Conservation (phyloP, 2,329 filamentous ascomycete species). For the Shiraia bambusicola region DNA sequence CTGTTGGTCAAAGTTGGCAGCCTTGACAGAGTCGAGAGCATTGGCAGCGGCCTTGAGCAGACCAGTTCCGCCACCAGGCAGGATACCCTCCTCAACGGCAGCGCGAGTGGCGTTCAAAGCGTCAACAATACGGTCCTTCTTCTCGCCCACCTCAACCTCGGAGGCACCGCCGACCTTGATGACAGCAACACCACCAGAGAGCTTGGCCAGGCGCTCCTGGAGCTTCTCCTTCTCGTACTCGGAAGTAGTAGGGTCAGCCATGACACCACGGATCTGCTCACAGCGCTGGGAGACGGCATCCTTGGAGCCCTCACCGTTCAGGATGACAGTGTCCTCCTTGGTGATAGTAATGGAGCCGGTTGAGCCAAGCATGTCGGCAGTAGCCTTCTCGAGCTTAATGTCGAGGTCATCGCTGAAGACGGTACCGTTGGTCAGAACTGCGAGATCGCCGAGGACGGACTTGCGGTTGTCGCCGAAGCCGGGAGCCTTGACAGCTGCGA, state of each 20-base stretch:
- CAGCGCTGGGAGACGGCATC: constrained; percentile 91
- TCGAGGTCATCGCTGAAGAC: constrained; percentile 99
- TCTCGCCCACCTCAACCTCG: constrained; percentile 98
- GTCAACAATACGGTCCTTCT: constrained; percentile 99
- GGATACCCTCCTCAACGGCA: constrained; percentile 97
- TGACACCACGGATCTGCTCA: constrained; percentile 98
- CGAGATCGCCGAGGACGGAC: constrained; percentile 96
- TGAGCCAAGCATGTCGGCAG: constrained; percentile 90
- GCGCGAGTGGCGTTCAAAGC: constrained; percentile 96
- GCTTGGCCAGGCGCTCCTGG: constrained; percentile 98
- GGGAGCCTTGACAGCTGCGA: constrained; percentile 96
- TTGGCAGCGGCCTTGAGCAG: constrained; percentile 95
- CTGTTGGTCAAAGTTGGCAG: constrained; percentile 97
- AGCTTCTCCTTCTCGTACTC: constrained; percentile 99
- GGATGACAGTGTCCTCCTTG: constrained; percentile 98
- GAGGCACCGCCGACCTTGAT: constrained; percentile 98
- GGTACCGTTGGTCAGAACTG: constrained; percentile 91
- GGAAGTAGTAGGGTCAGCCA: constrained; percentile 87
- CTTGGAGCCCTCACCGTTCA: constrained; percentile 96
- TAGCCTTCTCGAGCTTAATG: constrained; percentile 98
- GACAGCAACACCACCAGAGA: constrained; percentile 97
- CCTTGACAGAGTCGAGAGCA: constrained; percentile 78
- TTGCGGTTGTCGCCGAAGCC: constrained; percentile 99
- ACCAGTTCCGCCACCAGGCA: constrained; percentile 96
- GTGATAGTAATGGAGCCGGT: constrained; percentile 99